Evolutionary conservation across 1,284 basidiomycete species (phyloP).

Genomic region (Leccinum griseonigrum): DNA sequence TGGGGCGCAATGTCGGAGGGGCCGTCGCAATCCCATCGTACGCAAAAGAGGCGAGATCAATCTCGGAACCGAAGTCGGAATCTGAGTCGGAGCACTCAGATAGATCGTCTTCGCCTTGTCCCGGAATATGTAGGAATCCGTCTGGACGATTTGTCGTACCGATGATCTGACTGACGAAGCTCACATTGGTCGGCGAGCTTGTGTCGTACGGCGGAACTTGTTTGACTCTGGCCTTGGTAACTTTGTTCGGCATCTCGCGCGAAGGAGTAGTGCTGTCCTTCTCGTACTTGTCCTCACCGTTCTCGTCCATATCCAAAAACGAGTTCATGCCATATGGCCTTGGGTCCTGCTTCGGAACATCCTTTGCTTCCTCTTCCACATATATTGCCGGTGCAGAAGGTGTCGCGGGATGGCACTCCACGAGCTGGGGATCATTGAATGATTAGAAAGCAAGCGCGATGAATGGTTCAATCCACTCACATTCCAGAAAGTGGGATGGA

Average conservation of each 20-base stretch:
- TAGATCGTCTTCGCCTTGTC: neutral
- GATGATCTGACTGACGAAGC: conserved; percentile 19
- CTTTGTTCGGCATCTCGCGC: neutral
- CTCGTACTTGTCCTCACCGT: neutral
- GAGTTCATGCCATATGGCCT: conserved; percentile 14
- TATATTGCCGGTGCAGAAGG: conserved; percentile 17
- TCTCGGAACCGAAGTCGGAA: neutral
- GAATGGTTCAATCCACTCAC: conserved; percentile 2
- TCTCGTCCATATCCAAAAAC: conserved; percentile 17
- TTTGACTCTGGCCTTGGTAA: neutral
- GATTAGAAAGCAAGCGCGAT: neutral
- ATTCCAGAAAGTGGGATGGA: conserved; percentile 27
- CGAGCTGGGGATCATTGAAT: conserved; percentile 5
- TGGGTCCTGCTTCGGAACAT: neutral
- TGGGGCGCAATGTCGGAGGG: neutral
- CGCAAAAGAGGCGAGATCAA: neutral
- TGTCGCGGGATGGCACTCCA: conserved; percentile 20
- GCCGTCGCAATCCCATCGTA: conserved; percentile 2
- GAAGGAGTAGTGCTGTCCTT: neutral
- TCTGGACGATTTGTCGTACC: conserved; percentile 12
- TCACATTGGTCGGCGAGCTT: conserved; percentile 4
- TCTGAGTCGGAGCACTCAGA: neutral
- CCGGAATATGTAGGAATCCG: conserved; percentile 14
- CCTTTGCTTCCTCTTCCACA: conserved; percentile 22
- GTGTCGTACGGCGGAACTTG: conserved; percentile 21